Evolutionary conservation across 495 filamentous ascomycete genomes (phyloP).

Genomic region (Penicillium cinerascens): DNA sequence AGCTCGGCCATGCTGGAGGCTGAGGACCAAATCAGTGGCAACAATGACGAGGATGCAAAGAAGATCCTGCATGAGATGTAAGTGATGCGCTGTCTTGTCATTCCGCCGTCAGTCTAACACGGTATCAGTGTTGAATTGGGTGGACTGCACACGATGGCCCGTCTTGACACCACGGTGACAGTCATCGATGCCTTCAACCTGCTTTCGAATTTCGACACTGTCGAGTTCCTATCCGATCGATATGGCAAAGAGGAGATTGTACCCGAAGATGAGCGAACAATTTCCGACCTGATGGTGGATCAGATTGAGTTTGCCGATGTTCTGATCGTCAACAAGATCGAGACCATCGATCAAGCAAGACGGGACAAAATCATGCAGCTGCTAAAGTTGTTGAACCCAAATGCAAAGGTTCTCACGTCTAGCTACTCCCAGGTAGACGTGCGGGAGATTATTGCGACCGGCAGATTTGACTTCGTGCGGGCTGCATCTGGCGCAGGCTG

Average conservation of each 20-base stretch:
- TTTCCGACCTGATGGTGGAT: slow-evolving; percentile 59
- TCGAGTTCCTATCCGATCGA: slow-evolving; percentile 53
- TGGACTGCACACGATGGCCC: slow-evolving; percentile 50
- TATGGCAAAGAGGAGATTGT: slow-evolving; percentile 39
- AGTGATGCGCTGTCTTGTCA: not conserved
- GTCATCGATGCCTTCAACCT: slow-evolving; percentile 59
- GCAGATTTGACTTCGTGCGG: slow-evolving; percentile 42
- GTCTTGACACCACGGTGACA: slow-evolving; percentile 57
- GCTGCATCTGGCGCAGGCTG: slow-evolving; percentile 46
- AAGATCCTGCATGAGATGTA: slow-evolving; percentile 41
- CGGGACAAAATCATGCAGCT: slow-evolving; percentile 40
- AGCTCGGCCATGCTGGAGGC: slow-evolving; percentile 39
- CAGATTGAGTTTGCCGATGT: slow-evolving; percentile 63
- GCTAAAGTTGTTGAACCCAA: slow-evolving; percentile 47
- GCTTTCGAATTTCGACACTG: slow-evolving; percentile 53
- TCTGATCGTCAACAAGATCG: slow-evolving; percentile 55
- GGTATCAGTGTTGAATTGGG: slow-evolving; percentile 41
- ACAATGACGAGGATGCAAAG: slow-evolving; percentile 31
- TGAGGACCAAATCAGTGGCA: slow-evolving; percentile 23
- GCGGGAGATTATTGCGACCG: slow-evolving; percentile 48
- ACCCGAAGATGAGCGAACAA: slow-evolving; percentile 56
- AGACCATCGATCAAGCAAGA: slow-evolving; percentile 37
- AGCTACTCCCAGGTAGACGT: slow-evolving; percentile 47
- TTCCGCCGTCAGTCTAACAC: slow-evolving; percentile 1
- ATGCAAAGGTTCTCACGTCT: slow-evolving; percentile 47